Evolutionary conservation across 306 rosid species (phyloP).

Genomic region (Gastrolobium villosum): DNA sequence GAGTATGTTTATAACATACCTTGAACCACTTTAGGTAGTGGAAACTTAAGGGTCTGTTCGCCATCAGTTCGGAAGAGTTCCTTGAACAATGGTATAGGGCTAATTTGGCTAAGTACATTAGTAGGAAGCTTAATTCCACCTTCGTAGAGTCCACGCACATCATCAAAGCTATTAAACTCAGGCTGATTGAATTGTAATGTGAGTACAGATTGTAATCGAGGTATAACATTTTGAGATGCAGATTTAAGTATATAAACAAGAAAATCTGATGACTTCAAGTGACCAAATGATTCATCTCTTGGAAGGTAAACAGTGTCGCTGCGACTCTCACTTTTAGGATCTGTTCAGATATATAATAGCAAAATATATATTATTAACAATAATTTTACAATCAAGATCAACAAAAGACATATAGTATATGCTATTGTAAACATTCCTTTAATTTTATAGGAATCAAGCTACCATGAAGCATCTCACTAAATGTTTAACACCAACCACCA

Average conservation of each 20-base stretch:
- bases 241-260: slow-evolving; percentile 69
- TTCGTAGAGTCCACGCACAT: slow-evolving; percentile 69
- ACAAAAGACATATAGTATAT: not conserved
- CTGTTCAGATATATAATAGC: slow-evolving; percentile 44
- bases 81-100: slow-evolving; percentile 67
- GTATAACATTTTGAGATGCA: slow-evolving; percentile 60
- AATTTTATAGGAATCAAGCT: not conserved
- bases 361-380: not conserved
- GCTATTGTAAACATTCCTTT: not conserved
- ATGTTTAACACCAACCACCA: not conserved
- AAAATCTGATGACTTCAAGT: slow-evolving; percentile 76
- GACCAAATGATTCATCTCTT: slow-evolving; percentile 81
- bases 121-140: slow-evolving; percentile 71
- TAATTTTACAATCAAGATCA: not conserved
- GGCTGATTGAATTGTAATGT: slow-evolving; percentile 29
- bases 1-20: slow-evolving; percentile 49
- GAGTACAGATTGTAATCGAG: slow-evolving; percentile 55
- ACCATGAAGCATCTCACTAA: not conserved
- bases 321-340: slow-evolving; percentile 63
- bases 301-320: slow-evolving; percentile 70
- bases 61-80: slow-evolving; percentile 78
- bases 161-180: slow-evolving; percentile 70
- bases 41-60: slow-evolving; percentile 61
- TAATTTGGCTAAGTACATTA: slow-evolving; percentile 50
- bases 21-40: slow-evolving; percentile 73